Evolutionary conservation across 2,329 filamentous ascomycete genomes (phyloP), one percentile per base, ranked within the genome.

Genomic region (Colletotrichum falcatum): DNA sequence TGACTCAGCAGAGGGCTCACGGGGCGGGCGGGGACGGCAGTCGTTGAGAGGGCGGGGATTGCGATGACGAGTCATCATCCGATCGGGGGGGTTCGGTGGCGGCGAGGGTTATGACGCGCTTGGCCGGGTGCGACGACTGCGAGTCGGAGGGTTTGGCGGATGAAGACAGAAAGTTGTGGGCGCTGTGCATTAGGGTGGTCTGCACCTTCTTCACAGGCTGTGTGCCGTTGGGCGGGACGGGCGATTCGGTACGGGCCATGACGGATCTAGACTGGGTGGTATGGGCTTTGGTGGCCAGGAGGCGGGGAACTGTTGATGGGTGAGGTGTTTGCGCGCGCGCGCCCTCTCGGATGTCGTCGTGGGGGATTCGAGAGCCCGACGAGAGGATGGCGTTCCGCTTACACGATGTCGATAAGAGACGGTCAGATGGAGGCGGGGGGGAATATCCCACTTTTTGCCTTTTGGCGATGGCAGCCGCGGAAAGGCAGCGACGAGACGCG

Each of bases 91-190:
- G 56, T 35, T 39, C 59, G 23, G 42, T 28, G 16, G 49, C 42
- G 18, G 33, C 48, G 39, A 64, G 54, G 26, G 42, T 65, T 49
- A 65, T 56, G 54, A 61, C 18, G 61, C 69, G 65, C 48, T 70
- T 71, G 33, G 6, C 48, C 6, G 60, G 65, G 28, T 61, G 65
- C 37, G 66, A 59, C 39, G 48, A 70, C 35, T 61, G 65, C 14
- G 69, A 70, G 11, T 39, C 55, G 39, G 65, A 55, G 54, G 69
- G 53, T 42, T 65, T 68, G 7, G 53, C 59, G 11, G 68, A 23
- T 8, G 69, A 70, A 3, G 69, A 65, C 8, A 71, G 49, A 35
- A 71, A 70, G 64, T 46, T 53, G 9, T 63, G 35, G 26, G 68
- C 35, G 37, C 65, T 33, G 66, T 71, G 63, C 54, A 51, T 71